Percentiles rank a stretch among this genome's conserved stretches.
phyloP scores from a whole-genome alignment of 768 basidiomycete genomes.

The Xerocomellus intermedius region DNA sequence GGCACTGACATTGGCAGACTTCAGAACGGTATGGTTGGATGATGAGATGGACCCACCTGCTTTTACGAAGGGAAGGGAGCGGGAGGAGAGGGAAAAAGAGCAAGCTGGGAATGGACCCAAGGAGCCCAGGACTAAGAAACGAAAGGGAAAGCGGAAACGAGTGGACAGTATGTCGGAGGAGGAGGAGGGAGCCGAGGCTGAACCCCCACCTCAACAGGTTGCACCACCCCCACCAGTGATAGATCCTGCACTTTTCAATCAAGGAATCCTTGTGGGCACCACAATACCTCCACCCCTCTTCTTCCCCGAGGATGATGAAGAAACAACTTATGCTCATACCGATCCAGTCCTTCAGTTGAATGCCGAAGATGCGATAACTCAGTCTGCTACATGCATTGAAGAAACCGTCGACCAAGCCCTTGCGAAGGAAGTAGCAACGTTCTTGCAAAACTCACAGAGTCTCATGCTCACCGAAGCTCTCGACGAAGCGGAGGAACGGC shows the following conservation, averaged over 20 bases:
- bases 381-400: slow-evolving; percentile 45
- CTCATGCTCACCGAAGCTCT: slow-evolving; percentile 58
- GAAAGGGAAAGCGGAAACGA: slow-evolving; percentile 40
- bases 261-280: slow-evolving; percentile 67
- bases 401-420: slow-evolving; percentile 61
- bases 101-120: slow-evolving; percentile 36
- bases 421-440: slow-evolving; percentile 66
- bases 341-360: slow-evolving; percentile 52
- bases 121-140: slow-evolving; percentile 28
- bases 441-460: slow-evolving; percentile 62
- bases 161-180: slow-evolving; percentile 40
- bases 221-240: slow-evolving; percentile 33
- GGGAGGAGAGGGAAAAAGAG: slow-evolving; percentile 56
- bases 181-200: slow-evolving; percentile 25
- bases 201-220: slow-evolving; percentile 13
- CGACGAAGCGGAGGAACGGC: slow-evolving; percentile 63
- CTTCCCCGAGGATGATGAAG: slow-evolving; percentile 45
- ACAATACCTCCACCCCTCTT: slow-evolving; percentile 39
- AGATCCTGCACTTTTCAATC: slow-evolving; percentile 58
- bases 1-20: slow-evolving; percentile 82
- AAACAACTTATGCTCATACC: slow-evolving; percentile 44
- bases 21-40: slow-evolving; percentile 86
- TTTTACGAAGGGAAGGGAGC: slow-evolving; percentile 73
- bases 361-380: slow-evolving; percentile 13
- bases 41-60: slow-evolving; percentile 93